phyloP scores from a whole-genome alignment of 208 protist species.

The Crithidia expoeki region DNA sequence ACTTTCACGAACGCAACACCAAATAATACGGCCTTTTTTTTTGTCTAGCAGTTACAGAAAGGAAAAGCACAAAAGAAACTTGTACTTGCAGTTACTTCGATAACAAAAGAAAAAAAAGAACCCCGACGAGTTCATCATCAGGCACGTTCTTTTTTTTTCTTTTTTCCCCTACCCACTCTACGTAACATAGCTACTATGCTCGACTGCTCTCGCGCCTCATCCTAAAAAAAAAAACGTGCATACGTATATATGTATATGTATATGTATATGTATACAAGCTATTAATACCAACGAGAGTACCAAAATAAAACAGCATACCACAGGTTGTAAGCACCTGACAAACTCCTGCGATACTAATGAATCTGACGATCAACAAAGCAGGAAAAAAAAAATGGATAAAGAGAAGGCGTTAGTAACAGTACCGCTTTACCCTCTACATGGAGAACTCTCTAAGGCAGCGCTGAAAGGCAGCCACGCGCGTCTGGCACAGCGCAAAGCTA shows the following conservation, averaged over 20 bases:
- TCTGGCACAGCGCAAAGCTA: conserved; percentile 72
- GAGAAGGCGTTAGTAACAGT: neutral
- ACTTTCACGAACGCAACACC: neutral
- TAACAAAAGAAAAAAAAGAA: too few species aligned
- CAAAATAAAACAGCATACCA: too few species aligned
- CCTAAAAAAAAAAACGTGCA: conserved; percentile 10
- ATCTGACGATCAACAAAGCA: conserved; percentile 1
- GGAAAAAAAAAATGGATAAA: conserved; percentile 11
- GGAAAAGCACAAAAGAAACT: conserved; percentile 4
- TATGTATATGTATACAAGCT: too few species aligned
- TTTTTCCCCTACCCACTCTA: neutral
- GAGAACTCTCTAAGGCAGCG: conserved; percentile 76
- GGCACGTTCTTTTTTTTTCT: too few species aligned
- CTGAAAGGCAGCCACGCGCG: conserved; percentile 62
- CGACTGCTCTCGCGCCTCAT: neutral
- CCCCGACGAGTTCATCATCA: too few species aligned
- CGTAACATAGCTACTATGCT: conserved; percentile 10
- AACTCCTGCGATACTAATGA: neutral
- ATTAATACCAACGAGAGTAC: too few species aligned
- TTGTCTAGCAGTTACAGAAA: neutral
- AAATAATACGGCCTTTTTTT: too few species aligned
- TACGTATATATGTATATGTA: too few species aligned
- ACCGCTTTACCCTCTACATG: conserved; percentile 2
- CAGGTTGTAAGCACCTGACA: too few species aligned
- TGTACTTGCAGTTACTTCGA: too few species aligned